Evolutionary conservation across 169 alveolate genomes (phyloP), one percentile per base, ranked within the genome.

Genomic region (Plasmodium knowlesi): DNA sequence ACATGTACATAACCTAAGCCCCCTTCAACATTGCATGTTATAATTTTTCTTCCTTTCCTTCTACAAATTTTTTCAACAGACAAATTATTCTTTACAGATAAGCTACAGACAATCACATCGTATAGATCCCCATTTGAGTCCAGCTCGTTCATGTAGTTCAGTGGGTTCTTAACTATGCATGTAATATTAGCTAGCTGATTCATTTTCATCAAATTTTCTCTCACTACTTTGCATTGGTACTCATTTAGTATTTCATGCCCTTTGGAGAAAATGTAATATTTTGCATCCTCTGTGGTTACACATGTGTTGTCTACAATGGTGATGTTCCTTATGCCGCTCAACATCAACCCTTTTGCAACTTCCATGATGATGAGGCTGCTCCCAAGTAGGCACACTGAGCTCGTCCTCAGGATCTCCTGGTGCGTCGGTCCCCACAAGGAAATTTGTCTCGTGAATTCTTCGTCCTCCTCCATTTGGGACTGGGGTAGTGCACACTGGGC

Each of bases 371-470:
- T 28, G 37, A 86, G 43, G 19, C 50, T 39, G 8, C 93, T 86
- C 6, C 93, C 93, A 25, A 86, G 70, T 6, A 86, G 37, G 57
- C 78, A 73, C 22, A 86, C 34, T 5, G 28, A 53, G 41, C 81
- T 86, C n/a, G 8, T 30, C 93, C 74, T 86, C 67, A 86, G 80
- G 41, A 86, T 86, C 67, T 73, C 86, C 46, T 86, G 93, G 43
- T 86, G 93, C 22, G 41, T 79, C 16, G 34, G n/a, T 34, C 93
- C 93, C 93, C 93, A 86, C 10, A 86, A 22, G 12, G 93, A 86
- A 30, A 86, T 86, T 54, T 74, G 81, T 3, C 93, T 34, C 50
- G 37, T 37, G 34, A 46, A 86, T 34, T 76, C 46, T 30, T 86
- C 93, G 3, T 10, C 32, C n/a, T 86, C 39, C 9, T 76, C 70